Percentiles rank a stretch among this genome's conserved stretches.
These are phyloP conservation scores for Agastache rugosa DNA, from an alignment of 257 asterid genomes.

Conservation along the genomic window DNA sequence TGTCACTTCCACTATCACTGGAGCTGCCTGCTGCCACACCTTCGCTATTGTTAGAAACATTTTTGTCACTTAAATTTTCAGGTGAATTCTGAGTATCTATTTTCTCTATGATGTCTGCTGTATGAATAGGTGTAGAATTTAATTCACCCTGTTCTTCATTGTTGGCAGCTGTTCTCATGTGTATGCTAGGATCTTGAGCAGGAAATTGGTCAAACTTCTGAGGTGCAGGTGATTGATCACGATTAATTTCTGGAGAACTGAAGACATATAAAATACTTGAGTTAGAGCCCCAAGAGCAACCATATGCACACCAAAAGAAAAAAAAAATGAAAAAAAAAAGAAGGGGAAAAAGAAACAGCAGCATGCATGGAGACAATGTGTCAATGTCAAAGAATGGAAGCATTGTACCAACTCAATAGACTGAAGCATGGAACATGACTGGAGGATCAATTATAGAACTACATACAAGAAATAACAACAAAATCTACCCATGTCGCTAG, in stretches of 20 bases:
- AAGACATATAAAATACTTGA: slow-evolving; percentile 28
- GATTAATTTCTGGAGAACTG: slow-evolving; percentile 76
- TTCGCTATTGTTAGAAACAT: slow-evolving; percentile 54
- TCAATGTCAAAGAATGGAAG: slow-evolving; percentile 2
- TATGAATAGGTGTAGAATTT: slow-evolving; percentile 51
- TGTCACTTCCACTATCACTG: slow-evolving; percentile 68
- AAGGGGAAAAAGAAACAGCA: not conserved
- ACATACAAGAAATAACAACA: not conserved
- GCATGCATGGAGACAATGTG: slow-evolving; percentile 12
- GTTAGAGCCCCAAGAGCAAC: slow-evolving; percentile 26
- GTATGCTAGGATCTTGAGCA: slow-evolving; percentile 51
- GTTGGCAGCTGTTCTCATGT: slow-evolving; percentile 44
- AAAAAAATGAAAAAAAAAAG: not conserved
- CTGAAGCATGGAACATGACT: too few species aligned
- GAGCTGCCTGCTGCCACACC: slow-evolving; percentile 64
- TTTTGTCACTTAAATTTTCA: slow-evolving; percentile 55
- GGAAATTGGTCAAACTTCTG: slow-evolving; percentile 55
- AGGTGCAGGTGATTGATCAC: slow-evolving; percentile 52
- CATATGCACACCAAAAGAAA: slow-evolving; percentile 1
- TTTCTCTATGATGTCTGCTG: slow-evolving; percentile 48
- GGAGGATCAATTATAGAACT: slow-evolving; percentile 20
- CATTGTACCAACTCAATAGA: slow-evolving; percentile 11
- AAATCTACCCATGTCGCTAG: slow-evolving; percentile 6
- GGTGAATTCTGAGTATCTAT: slow-evolving; percentile 56
- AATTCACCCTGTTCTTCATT: slow-evolving; percentile 62